phyloP scores from a whole-genome alignment of 768 basidiomycete species.

The Naematelia aurantialba region DNA sequence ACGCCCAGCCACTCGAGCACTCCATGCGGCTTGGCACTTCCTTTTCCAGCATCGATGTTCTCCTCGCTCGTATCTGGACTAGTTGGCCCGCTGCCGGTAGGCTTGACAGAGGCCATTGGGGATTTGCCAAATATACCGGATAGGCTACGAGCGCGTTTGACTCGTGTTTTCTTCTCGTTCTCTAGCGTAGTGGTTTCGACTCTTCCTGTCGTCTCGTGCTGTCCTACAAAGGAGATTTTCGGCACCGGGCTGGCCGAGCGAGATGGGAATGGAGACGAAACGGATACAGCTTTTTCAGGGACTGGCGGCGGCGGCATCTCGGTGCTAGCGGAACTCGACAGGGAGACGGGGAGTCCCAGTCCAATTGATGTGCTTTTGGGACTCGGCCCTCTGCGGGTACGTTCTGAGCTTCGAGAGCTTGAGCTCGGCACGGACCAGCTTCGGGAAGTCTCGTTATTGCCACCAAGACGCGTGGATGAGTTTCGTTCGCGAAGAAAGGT shows the following conservation, averaged over 20 bases:
- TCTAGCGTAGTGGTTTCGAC: constrained; percentile 4
- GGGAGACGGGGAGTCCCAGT: constrained; percentile 29
- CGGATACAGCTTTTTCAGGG: constrained; percentile 27
- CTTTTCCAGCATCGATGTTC: neutral
- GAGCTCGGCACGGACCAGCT: constrained; percentile 1
- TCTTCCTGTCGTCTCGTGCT: constrained; percentile 9
- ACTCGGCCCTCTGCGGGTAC: constrained; percentile 7
- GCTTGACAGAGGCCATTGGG: neutral
- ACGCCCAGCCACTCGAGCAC: constrained; percentile 45
- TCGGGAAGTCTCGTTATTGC: constrained; percentile 2
- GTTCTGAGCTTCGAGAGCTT: constrained; percentile 6
- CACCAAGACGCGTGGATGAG: neutral
- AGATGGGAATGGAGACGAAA: constrained; percentile 40
- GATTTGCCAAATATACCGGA: constrained; percentile 33
- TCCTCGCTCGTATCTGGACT: neutral
- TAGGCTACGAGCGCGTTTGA: constrained; percentile 33
- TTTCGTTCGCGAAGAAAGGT: constrained; percentile 7
- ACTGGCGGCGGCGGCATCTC: constrained; percentile 22
- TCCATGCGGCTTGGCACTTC: constrained; percentile 16
- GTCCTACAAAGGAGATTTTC: constrained; percentile 35
- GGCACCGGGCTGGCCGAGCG: constrained; percentile 32
- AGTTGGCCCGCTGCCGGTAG: neutral
- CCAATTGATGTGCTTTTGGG: constrained; percentile 27
- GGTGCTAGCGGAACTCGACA: neutral
- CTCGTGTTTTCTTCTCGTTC: constrained; percentile 17